A percentile compares a stretch with the other conserved stretches of the same genome.
phyloP scores from a whole-genome alignment of 495 filamentous ascomycete species.

The Penicillium antarcticum region DNA sequence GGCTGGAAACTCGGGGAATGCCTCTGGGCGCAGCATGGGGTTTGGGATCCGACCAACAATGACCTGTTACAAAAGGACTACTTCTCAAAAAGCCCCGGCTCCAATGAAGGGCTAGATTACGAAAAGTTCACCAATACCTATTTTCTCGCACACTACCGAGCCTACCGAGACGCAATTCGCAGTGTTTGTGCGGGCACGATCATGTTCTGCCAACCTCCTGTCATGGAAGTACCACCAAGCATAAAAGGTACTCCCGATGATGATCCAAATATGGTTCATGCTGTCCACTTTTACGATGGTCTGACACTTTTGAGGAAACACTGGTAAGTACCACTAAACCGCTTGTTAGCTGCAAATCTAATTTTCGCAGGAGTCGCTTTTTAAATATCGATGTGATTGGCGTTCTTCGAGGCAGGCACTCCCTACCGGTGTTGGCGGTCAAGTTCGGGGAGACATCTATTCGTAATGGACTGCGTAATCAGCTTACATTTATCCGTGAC shows the following conservation, averaged over 20 bases:
- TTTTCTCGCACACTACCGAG: constrained; percentile 82
- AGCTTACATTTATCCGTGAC: constrained; percentile 79
- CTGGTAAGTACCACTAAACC: constrained; percentile 52
- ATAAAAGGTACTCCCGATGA: constrained; percentile 88
- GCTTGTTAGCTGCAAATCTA: neutral
- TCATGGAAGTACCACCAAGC: constrained; percentile 83
- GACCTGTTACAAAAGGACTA: constrained; percentile 80
- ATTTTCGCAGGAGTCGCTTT: constrained; percentile 63
- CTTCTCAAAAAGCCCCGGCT: constrained; percentile 71
- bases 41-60: constrained; percentile 85
- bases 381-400: constrained; percentile 98
- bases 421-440: constrained; percentile 82
- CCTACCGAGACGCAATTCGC: constrained; percentile 69
- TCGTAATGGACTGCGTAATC: constrained; percentile 87
- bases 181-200: constrained; percentile 74
- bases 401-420: constrained; percentile 82
- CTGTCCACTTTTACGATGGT: constrained; percentile 95
- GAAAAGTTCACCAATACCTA: constrained; percentile 86
- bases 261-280: constrained; percentile 84
- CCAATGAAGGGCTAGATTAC: constrained; percentile 70
- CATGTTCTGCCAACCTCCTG: constrained; percentile 87
- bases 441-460: constrained; percentile 94
- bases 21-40: constrained; percentile 93
- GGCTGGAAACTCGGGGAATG: constrained; percentile 93
- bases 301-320: constrained; percentile 96